Conservation (phyloP, 2,329 filamentous ascomycete species). For the Ceratocystis destructans region DNA sequence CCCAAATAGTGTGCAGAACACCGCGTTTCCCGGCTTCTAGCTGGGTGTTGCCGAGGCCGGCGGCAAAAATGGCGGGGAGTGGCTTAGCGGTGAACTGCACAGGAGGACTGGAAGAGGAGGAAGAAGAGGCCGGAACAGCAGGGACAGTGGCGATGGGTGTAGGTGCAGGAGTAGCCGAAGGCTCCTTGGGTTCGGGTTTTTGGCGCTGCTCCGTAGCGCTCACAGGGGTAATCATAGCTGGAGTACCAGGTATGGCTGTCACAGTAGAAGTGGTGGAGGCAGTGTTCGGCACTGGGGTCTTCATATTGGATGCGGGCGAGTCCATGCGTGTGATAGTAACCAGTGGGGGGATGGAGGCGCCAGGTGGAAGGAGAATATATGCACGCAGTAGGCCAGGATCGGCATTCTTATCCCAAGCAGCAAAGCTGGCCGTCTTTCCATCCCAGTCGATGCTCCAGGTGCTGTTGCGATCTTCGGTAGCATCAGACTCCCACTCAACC, state of each 20-base stretch:
- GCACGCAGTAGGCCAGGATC: constrained; percentile 41
- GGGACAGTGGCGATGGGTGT: neutral
- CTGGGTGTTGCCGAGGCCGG: constrained; percentile 51
- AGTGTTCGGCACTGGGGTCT: constrained; percentile 16
- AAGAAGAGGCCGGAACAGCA: too few species aligned
- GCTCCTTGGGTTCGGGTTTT: constrained; percentile 7
- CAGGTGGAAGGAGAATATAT: constrained; percentile 69
- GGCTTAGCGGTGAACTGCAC: constrained; percentile 50
- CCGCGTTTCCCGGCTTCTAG: constrained; percentile 59
- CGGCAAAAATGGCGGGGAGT: constrained; percentile 73
- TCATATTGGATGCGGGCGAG: neutral
- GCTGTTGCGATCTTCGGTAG: constrained; percentile 15
- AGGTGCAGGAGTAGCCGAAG: neutral
- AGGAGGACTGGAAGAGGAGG: neutral
- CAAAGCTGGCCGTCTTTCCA: constrained; percentile 47
- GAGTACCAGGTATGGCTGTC: constrained; percentile 1
- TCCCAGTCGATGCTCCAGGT: constrained; percentile 72
- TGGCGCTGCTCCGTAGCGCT: constrained; percentile 23
- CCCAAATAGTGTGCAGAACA: constrained; percentile 82
- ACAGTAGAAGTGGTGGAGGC: constrained; percentile 9
- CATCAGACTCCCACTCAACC: constrained; percentile 63
- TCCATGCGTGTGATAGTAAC: constrained; percentile 47
- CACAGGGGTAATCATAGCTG: constrained; percentile 16
- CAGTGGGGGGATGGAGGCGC: constrained; percentile 54
- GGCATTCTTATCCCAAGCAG: constrained; percentile 34